A percentile compares a stretch with the other conserved stretches of the same genome.
phyloP scores from a whole-genome alignment of 73 alveolate species.

The Paramecium pentaurelia region DNA sequence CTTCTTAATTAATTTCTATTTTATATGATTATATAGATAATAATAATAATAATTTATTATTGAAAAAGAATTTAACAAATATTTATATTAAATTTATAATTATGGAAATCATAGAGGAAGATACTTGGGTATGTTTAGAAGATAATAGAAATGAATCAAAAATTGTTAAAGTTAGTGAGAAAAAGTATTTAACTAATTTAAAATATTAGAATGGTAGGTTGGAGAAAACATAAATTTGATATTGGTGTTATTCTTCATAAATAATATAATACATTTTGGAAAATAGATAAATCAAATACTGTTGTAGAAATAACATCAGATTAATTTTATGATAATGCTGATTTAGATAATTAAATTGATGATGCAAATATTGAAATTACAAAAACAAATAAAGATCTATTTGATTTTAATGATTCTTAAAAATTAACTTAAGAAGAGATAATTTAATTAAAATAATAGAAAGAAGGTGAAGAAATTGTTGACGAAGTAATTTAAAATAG shows the following conservation, averaged over 20 bases:
- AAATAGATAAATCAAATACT: not conserved
- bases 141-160: not conserved
- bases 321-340: not conserved
- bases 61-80: not conserved
- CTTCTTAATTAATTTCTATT: not conserved
- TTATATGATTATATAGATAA: not conserved
- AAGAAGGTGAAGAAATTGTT: constrained; percentile 33
- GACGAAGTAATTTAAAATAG: not conserved
- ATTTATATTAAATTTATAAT: not conserved
- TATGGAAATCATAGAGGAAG: not conserved
- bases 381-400: constrained; percentile 5
- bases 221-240: constrained; percentile 42
- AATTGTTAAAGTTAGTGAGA: not conserved
- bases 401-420: constrained; percentile 12
- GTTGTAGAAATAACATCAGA: not conserved
- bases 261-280: constrained; percentile 3
- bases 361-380: not conserved
- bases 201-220: not conserved
- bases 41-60: not conserved
- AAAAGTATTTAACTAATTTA: not conserved
- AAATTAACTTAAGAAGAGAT: constrained; percentile 13
- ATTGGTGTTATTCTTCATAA: not conserved
- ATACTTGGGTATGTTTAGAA: not conserved
- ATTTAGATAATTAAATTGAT: not conserved
- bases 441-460: not conserved